Percentiles rank a stretch among this genome's conserved stretches.
phyloP scores from a whole-genome alignment of 1,139 yeast genomes.

The Protomyces lactucae-debilis region DNA sequence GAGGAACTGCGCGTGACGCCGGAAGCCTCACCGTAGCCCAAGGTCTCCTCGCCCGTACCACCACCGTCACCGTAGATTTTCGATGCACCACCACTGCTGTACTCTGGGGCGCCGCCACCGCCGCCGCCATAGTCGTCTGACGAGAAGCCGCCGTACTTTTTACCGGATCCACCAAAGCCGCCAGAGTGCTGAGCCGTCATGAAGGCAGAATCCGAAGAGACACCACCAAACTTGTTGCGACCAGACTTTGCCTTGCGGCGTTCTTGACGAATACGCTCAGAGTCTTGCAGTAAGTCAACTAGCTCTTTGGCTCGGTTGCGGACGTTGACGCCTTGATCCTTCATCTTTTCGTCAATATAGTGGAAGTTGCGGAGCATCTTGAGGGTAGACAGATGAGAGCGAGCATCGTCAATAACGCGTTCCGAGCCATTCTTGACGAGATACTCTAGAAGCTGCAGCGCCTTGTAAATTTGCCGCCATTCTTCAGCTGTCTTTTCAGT shows the following conservation, averaged over 20 bases:
- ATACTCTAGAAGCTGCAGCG: conserved; percentile 85
- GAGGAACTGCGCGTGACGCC: conserved; percentile 5
- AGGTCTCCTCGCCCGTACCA: conserved; percentile 12
- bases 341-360: conserved; percentile 86
- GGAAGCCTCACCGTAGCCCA: conserved; percentile 22
- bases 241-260: conserved; percentile 84
- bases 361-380: conserved; percentile 91
- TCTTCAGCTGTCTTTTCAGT: conserved; percentile 93
- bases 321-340: conserved; percentile 94
- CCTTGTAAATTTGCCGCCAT: conserved; percentile 97
- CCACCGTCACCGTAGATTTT: conserved; percentile 36
- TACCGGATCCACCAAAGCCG: conserved; percentile 35
- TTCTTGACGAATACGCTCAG: conserved; percentile 68
- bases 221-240: conserved; percentile 70
- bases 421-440: conserved; percentile 89
- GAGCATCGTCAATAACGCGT: conserved; percentile 88
- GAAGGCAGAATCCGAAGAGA: conserved; percentile 40
- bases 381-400: conserved; percentile 74
- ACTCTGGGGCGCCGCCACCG: conserved; percentile 39
- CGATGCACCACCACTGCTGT: conserved; percentile 57
- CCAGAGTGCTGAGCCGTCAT: conserved; percentile 41
- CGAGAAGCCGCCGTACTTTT: conserved; percentile 44
- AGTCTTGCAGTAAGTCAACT: conserved; percentile 67
- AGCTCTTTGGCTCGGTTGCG: conserved; percentile 83
- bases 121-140: conserved; percentile 40